Evolutionary conservation across 2,329 filamentous ascomycete species (phyloP), one percentile per base, ranked within the genome.

Genomic region (Diaporthe sp.): DNA sequence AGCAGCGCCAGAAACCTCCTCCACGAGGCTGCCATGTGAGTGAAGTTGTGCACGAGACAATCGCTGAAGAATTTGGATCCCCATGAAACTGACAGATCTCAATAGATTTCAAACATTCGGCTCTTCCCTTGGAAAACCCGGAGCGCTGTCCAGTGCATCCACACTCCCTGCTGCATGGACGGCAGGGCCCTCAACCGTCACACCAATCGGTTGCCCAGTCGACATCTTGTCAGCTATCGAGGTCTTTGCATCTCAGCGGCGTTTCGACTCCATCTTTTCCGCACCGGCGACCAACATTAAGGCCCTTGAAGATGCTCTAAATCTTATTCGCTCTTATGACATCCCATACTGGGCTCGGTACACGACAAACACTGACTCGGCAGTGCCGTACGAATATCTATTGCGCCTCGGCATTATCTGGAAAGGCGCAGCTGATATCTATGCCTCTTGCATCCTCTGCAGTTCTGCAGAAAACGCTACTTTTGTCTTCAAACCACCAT

Each of bases 171-270:
- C 35, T 42, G 13, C 7, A 61, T 19, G 57, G 57, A 2, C 13
- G 13, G 4, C 57, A 28, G 35, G 57, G 8, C 10, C 35, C n/a
- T 61, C 35, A n/a, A 61, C 15, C 1, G 2, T 61, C 35, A 61
- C 57, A 7, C 57, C 57, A 28, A n/a, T 42, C 22, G 57, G 57
- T 4, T 61, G 57, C 15, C 57, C 57, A 6, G 57, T 61, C 13
- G 57, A 40, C 6, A 61, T 61, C 13, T 25, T 61, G 35, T 61
- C 57, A 42, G 35, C 57, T 12, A 15, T 61, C 13, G 57, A 61
- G 57, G n/a, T 61, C 57, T 61, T 42, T 40, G 57, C 57, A 61
- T 61, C 57, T 40, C 57, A 61, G 35, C 35, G 57, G 57, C 57
- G 57, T 19, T 61, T 40, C 22, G n/a, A 42, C 6, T 61, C 57